A percentile compares a stretch with the other conserved stretches of the same genome.
Conservation (phyloP, 106 monocot species). For the Platanthera guangdongensis region DNA sequence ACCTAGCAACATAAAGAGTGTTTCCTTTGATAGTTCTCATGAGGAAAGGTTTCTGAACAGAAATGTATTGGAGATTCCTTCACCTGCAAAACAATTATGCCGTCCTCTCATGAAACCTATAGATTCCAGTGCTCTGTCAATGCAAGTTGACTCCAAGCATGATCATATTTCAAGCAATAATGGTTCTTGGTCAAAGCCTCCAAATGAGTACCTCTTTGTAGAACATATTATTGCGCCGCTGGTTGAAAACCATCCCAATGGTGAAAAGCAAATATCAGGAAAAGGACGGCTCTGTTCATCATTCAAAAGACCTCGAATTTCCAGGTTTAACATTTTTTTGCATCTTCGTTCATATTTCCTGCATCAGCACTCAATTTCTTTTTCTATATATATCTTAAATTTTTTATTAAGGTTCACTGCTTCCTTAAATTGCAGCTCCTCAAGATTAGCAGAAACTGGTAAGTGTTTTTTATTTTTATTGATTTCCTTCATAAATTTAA, state of each 20-base stretch:
- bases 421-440: slow-evolving; percentile 40
- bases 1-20: slow-evolving; percentile 29
- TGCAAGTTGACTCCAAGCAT: slow-evolving; percentile 6
- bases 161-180: slow-evolving; percentile 5
- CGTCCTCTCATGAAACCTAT: slow-evolving; percentile 2
- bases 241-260: slow-evolving; percentile 11
- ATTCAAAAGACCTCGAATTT: slow-evolving; percentile 81
- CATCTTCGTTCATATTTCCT: not conserved
- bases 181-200: slow-evolving; percentile 6
- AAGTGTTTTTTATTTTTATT: slow-evolving; percentile 11
- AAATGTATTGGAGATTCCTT: slow-evolving; percentile 1
- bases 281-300: slow-evolving; percentile 43
- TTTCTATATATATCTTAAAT: slow-evolving; percentile 6
- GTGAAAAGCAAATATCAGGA: slow-evolving; percentile 38
- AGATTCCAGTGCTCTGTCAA: not conserved
- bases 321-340: slow-evolving; percentile 34
- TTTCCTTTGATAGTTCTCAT: slow-evolving; percentile 13
- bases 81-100: not conserved
- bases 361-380: not conserved
- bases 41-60: slow-evolving; percentile 1
- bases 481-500: no score
- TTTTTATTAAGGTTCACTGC: slow-evolving; percentile 54
- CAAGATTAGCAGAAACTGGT: slow-evolving; percentile 29
- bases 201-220: not conserved
- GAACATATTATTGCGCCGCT: slow-evolving; percentile 4